A percentile compares a stretch with the other conserved stretches of the same genome.
Evolutionary conservation across 2,329 filamentous ascomycete genomes (phyloP).

Genomic region (Trichophyton mentagrophytes): DNA sequence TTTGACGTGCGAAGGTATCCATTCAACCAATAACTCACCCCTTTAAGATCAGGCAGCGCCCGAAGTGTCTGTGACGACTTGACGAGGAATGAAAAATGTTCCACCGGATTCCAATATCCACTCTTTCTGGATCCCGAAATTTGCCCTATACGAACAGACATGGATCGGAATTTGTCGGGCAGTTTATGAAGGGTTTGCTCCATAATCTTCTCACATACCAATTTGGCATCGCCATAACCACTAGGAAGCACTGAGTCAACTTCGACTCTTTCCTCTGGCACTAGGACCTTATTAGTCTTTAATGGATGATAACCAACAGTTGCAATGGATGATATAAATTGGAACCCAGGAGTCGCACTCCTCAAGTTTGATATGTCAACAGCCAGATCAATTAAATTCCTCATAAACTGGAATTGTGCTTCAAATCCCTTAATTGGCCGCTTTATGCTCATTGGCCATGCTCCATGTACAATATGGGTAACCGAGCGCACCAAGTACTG

Average conservation of each 20-base stretch:
- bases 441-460: slow-evolving; percentile 45
- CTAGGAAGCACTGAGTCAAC: slow-evolving; percentile 32
- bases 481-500: slow-evolving; percentile 24
- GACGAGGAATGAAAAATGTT: slow-evolving; percentile 40
- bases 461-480: slow-evolving; percentile 44
- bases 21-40: background rate
- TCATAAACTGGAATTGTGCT: slow-evolving; percentile 39
- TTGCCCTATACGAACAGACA: slow-evolving; percentile 39
- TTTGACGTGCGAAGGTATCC: slow-evolving; percentile 14
- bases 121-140: slow-evolving; percentile 39
- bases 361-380: slow-evolving; percentile 19
- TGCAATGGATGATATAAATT: slow-evolving; percentile 33
- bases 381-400: slow-evolving; percentile 39
- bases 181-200: slow-evolving; percentile 36
- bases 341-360: slow-evolving; percentile 23
- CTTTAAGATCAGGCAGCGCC: slow-evolving; percentile 26
- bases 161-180: slow-evolving; percentile 32
- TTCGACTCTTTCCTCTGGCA: slow-evolving; percentile 34
- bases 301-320: slow-evolving; percentile 26
- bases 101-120: slow-evolving; percentile 44
- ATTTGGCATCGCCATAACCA: slow-evolving; percentile 45
- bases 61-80: slow-evolving; percentile 39
- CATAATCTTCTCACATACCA: slow-evolving; percentile 39
- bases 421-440: slow-evolving; percentile 39
- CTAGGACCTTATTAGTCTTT: slow-evolving; percentile 16